These are phyloP conservation scores for Hypoxylon sp. DNA, from an alignment of 2,329 filamentous ascomycete species.

Conservation along the genomic window DNA sequence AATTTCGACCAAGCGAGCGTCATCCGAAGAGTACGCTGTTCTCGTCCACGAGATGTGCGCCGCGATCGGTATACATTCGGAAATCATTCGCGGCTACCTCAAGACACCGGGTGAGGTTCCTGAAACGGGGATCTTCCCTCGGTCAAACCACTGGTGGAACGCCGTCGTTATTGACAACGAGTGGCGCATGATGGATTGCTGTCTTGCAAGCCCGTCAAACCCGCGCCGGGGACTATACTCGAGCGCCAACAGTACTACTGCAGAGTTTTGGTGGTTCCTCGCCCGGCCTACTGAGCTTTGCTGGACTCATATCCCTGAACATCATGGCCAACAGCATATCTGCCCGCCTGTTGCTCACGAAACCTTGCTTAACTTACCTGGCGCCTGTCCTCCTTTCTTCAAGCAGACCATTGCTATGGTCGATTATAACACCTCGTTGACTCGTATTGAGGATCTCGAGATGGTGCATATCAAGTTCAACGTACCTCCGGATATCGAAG, in stretches of 20 bases:
- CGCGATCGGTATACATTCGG: conserved; percentile 88
- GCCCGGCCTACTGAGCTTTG: conserved; percentile 88
- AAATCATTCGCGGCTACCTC: conserved; percentile 89
- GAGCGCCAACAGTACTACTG: conserved; percentile 75
- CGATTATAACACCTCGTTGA: conserved; percentile 90
- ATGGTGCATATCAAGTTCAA: conserved; percentile 91
- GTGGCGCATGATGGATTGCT: conserved; percentile 97
- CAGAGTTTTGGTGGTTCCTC: conserved; percentile 96
- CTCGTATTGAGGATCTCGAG: conserved; percentile 90
- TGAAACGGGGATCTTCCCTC: conserved; percentile 85
- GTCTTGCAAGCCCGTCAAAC: conserved; percentile 90
- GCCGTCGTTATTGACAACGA: conserved; percentile 92
- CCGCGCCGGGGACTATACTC: conserved; percentile 85
- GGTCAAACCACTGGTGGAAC: conserved; percentile 98
- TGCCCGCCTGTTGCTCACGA: conserved; percentile 90
- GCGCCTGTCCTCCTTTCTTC: conserved; percentile 90
- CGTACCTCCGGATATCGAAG: conserved; percentile 90
- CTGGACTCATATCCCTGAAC: conserved; percentile 94
- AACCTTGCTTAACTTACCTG: conserved; percentile 86
- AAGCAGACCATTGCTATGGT: conserved; percentile 83
- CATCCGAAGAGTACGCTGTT: conserved; percentile 89
- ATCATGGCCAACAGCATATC: conserved; percentile 91
- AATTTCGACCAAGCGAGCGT: conserved; percentile 86
- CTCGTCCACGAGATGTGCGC: conserved; percentile 94
- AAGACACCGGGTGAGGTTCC: conserved; percentile 89